Conservation (phyloP, 148 eudicot species). For the Silene latifolia region DNA sequence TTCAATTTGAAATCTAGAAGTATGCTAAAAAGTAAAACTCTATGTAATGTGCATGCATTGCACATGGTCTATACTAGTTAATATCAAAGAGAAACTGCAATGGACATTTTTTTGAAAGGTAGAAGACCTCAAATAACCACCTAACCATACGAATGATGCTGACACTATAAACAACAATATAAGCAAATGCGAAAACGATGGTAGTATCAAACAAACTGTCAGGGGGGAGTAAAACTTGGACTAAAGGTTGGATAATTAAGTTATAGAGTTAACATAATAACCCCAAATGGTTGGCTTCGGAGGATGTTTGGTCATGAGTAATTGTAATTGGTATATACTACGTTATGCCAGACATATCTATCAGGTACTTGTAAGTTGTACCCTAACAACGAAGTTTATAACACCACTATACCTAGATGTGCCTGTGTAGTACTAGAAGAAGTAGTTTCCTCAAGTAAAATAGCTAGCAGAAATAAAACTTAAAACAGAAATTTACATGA, state of each 20-base stretch:
- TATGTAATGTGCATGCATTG: no score
- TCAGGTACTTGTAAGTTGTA: background rate
- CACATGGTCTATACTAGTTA: no score
- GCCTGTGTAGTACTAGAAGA: background rate
- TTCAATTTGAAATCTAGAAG: no score
- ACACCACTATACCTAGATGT: background rate
- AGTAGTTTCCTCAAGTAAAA: background rate
- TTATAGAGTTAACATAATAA: background rate
- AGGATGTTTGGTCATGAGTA: background rate
- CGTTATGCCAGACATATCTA: background rate
- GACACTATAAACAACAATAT: background rate
- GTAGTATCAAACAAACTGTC: no score
- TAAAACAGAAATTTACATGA: background rate
- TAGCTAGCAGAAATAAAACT: background rate
- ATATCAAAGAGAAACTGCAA: slow-evolving; percentile 4
- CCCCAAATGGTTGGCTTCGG: background rate
- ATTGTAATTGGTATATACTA: background rate
- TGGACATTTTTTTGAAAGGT: background rate
- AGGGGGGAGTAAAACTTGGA: no score
- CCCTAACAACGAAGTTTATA: background rate
- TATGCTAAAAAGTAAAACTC: no score
- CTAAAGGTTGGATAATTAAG: no score
- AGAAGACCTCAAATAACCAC: background rate
- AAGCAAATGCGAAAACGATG: background rate
- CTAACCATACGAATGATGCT: no score